These are phyloP conservation scores for Russula abietina DNA, from an alignment of 768 basidiomycete species.

Conservation along the genomic window DNA sequence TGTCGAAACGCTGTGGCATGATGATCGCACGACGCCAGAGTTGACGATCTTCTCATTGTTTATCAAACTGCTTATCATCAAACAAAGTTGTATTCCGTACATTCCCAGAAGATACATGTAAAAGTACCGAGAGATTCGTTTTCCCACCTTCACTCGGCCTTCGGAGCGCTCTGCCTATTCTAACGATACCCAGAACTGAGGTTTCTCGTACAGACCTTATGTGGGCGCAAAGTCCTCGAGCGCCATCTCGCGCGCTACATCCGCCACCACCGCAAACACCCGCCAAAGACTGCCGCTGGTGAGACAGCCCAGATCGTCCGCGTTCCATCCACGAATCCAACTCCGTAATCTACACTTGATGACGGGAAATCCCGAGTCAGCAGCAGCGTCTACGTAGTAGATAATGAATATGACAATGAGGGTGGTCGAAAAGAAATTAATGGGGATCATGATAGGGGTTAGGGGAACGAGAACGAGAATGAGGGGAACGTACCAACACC, in stretches of 20 bases:
- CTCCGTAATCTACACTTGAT: constrained; percentile 64
- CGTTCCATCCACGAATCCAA: constrained; percentile 77
- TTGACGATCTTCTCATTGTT: background rate
- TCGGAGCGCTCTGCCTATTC: background rate
- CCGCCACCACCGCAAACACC: constrained; percentile 72
- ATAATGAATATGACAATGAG: background rate
- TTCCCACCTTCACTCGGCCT: background rate
- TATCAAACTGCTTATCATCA: background rate
- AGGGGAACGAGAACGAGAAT: background rate
- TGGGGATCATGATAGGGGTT: too few species aligned
- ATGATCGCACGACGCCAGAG: background rate
- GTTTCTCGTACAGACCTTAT: constrained; percentile 72
- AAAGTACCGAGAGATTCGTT: background rate
- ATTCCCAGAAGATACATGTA: background rate
- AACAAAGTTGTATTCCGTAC: background rate
- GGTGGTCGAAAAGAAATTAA: background rate
- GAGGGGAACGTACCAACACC: constrained; percentile 35
- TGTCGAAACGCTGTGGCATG: background rate
- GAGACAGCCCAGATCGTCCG: constrained; percentile 73
- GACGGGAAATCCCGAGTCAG: background rate
- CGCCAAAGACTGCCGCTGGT: constrained; percentile 81
- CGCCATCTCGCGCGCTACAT: constrained; percentile 55
- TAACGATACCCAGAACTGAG: constrained; percentile 44
- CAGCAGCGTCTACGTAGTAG: background rate
- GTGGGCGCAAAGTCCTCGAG: constrained; percentile 47